Conservation (phyloP, 202 grass and related monocot genomes). For the Sporobolus alterniflorus region DNA sequence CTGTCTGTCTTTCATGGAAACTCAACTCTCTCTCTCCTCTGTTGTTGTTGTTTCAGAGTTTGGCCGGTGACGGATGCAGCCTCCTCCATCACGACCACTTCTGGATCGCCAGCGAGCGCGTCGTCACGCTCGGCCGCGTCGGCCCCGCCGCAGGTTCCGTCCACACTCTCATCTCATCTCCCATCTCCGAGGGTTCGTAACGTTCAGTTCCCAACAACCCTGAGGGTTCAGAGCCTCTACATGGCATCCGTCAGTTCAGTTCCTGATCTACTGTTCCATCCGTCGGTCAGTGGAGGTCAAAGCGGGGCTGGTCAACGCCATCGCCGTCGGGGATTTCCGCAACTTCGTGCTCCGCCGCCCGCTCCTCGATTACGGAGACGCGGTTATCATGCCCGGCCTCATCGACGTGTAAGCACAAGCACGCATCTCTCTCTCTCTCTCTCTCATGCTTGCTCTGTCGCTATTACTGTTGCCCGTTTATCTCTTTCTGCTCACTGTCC, state of each 20-base stretch:
- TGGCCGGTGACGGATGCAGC: slow-evolving; percentile 68
- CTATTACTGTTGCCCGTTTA: background rate
- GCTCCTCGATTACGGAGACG: slow-evolving; percentile 80
- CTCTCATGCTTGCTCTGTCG: background rate
- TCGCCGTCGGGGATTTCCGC: slow-evolving; percentile 65
- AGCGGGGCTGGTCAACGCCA: slow-evolving; percentile 63
- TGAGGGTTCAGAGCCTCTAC: too few species aligned
- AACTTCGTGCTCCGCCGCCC: slow-evolving; percentile 35
- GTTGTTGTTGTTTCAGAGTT: slow-evolving; percentile 41
- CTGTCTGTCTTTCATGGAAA: background rate
- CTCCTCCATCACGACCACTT: slow-evolving; percentile 80
- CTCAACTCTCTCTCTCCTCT: background rate
- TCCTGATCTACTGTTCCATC: background rate
- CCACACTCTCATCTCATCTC: background rate
- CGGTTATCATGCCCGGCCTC: slow-evolving; percentile 90
- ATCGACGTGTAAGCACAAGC: slow-evolving; percentile 73
- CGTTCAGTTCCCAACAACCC: too few species aligned
- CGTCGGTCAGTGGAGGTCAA: slow-evolving; percentile 81
- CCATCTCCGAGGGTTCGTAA: too few species aligned
- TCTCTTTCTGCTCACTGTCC: background rate
- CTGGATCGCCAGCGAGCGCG: slow-evolving; percentile 79
- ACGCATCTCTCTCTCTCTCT: too few species aligned
- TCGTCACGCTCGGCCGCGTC: slow-evolving; percentile 82
- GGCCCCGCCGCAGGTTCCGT: slow-evolving; percentile 67
- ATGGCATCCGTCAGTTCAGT: too few species aligned